Base-by-base conservation (phyloP, 225 moss, liverwort and hornwort species). In the Thuidium tamariscinum region DNA sequence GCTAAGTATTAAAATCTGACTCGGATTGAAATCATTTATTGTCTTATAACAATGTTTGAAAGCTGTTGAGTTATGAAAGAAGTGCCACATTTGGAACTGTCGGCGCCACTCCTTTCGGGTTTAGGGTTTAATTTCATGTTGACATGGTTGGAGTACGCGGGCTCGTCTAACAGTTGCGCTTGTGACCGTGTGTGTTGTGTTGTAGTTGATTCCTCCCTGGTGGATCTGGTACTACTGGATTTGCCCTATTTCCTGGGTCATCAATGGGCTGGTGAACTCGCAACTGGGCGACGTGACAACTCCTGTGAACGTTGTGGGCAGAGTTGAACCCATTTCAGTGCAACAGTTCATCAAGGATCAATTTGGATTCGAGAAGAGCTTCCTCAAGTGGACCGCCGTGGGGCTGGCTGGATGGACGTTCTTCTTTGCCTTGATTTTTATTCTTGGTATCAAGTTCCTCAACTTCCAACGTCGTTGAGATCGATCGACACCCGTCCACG, bases 181-280 rank as follows among this genome's bases (percentile, higher is more conserved):
- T 42, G 3, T 70, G 57, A 11, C 41, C 10, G 39, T 52, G 77
- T 60, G n/a, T 57, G 19, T 36, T n/a, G 29, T 46, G 15, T 57
- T 90, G 83, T 70, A 93, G 93, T 2, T 36, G 71, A 93, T 93
- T 67, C 93, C 93, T 30, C 88, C 83, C 1, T 92, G 93, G 93
- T 93, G 93, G 93, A 92, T 93, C 20, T 93, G 93, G 93, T 93
- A 93, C 80, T 93, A 93, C 83, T 93, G 92, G 92, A 93, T 93
- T 46, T 93, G 93, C 68, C 93, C 93, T 6, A 70, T 93, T 8
- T 84, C 93, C 13, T 93, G 93, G 93, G 78, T 92, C 85, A 68
- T 92, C 36, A 90, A 89, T 29, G 93, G 93, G 12, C 89, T 93
- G 30, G 89, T 93, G 74, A 92, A 61, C 52, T 91, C 93, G 41